phyloP scores from a whole-genome alignment of 2,329 filamentous ascomycete genomes.

The Iodosphaeria phyllophila region DNA sequence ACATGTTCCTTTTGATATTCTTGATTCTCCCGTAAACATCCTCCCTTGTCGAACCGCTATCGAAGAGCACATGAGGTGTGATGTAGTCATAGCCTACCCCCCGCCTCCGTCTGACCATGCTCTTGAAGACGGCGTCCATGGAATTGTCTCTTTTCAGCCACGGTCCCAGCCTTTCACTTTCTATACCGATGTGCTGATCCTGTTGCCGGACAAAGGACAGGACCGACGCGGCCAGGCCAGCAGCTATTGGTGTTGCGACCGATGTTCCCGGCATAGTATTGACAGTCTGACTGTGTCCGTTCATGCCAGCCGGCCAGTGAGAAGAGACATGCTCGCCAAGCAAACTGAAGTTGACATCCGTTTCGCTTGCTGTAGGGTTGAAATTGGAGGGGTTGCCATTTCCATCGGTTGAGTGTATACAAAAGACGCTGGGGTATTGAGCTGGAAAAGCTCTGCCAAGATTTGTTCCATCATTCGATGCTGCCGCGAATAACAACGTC shows the following conservation, averaged over 20 bases:
- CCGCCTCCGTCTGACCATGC: conserved; percentile 3
- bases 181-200: conserved; percentile 1
- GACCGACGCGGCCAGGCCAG: conserved; percentile 8
- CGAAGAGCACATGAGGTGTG: conserved; percentile 3
- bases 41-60: conserved; percentile 1
- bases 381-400: conserved; percentile 1
- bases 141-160: conserved; percentile 2
- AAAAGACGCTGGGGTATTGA: neutral
- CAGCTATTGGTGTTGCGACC: conserved; percentile 8
- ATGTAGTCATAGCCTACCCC: conserved; percentile 4
- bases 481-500: neutral
- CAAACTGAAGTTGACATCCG: conserved; percentile 7
- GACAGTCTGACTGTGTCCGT: conserved; percentile 1
- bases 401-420: neutral
- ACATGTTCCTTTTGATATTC: conserved; percentile 1
- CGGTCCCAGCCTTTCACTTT: conserved; percentile 2
- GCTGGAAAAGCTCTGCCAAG: neutral
- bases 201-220: conserved; percentile 5
- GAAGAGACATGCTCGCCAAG: conserved; percentile 8
- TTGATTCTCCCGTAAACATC: neutral
- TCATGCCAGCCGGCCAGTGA: conserved; percentile 5
- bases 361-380: conserved; percentile 5
- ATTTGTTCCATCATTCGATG: neutral
- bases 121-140: conserved; percentile 3
- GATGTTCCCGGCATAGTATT: conserved; percentile 8